Evolutionary conservation across 805 yeast genomes (phyloP).

Genomic region (Hanseniaspora lachancei): DNA sequence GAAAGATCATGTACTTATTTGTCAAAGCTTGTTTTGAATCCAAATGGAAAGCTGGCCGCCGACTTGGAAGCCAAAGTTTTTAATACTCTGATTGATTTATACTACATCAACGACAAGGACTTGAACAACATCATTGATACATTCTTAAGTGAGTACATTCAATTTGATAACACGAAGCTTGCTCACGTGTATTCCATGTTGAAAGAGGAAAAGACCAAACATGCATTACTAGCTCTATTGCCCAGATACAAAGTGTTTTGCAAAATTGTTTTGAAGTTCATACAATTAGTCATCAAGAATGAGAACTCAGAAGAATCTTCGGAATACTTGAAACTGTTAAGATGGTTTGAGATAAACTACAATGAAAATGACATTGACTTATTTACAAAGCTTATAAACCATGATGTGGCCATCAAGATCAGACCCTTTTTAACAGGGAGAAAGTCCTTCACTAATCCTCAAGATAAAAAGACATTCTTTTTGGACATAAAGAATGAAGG

Average conservation of each 20-base stretch:
- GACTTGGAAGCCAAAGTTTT: not conserved
- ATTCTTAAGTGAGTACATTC: conserved; percentile 2
- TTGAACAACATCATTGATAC: not conserved
- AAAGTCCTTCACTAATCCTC: not conserved
- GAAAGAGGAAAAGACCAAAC: not conserved
- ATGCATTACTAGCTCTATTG: not conserved
- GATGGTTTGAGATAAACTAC: not conserved
- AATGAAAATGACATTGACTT: not conserved
- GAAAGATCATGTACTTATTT: not conserved
- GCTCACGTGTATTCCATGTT: not conserved
- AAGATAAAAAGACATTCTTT: not conserved
- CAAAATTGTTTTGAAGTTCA: not conserved
- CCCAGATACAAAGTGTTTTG: conserved; percentile 1
- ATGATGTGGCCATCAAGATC: not conserved
- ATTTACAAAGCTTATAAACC: not conserved
- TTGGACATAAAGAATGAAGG: not conserved
- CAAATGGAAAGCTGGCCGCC: not conserved
- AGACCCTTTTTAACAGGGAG: conserved; percentile 11
- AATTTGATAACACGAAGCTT: not conserved
- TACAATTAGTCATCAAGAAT: not conserved
- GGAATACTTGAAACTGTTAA: not conserved
- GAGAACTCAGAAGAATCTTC: not conserved
- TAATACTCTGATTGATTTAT: not conserved
- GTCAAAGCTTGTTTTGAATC: not conserved
- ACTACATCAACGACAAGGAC: conserved; percentile 4